Conservation (phyloP, 805 yeast species). For the Tetrapisispora fleetii region DNA sequence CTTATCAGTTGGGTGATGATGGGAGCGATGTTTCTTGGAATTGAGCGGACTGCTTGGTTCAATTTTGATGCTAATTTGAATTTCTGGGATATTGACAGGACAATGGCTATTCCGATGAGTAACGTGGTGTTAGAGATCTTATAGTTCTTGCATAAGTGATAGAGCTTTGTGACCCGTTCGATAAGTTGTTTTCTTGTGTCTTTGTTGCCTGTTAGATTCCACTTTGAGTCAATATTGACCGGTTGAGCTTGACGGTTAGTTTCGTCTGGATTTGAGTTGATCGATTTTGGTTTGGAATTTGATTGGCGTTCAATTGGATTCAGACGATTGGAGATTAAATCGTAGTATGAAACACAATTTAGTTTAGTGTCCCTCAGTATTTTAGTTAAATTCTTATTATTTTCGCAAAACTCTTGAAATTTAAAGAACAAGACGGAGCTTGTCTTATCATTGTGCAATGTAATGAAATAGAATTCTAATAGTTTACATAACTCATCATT, state of each 20-base stretch:
- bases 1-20: constrained; percentile 1
- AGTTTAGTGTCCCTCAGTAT: not conserved
- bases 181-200: not conserved
- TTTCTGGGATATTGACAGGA: not conserved
- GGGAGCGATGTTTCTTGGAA: not conserved
- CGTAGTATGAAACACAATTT: not conserved
- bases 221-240: too few relatives aligned
- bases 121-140: not conserved
- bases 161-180: not conserved
- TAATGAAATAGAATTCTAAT: constrained; percentile 1
- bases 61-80: not conserved
- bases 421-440: not conserved
- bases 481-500: not conserved
- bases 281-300: not conserved
- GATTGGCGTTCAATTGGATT: not conserved
- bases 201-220: not conserved
- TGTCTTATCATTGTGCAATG: not conserved
- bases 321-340: not conserved
- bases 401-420: not conserved
- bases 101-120: not conserved
- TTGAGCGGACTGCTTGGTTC: not conserved
- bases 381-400: not conserved
- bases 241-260: not conserved
- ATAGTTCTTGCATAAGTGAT: not conserved
- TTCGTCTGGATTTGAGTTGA: not conserved